Evolutionary conservation across 2,329 filamentous ascomycete genomes (phyloP).

Genomic region (Akanthomyces lecanii): DNA sequence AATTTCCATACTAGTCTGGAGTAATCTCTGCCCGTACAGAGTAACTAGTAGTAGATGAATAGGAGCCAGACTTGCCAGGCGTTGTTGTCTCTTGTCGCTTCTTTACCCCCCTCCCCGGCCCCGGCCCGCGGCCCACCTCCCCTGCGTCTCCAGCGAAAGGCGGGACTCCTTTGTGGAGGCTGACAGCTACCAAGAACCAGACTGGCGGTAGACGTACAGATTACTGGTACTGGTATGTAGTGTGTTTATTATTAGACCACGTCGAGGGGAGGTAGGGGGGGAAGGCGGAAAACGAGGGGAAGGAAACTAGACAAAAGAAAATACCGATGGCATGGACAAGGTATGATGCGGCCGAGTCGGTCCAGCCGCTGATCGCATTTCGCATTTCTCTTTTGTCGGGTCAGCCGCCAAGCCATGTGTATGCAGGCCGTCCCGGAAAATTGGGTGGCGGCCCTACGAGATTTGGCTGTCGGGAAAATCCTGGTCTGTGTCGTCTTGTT

Average conservation of each 20-base stretch:
- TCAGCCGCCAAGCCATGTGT: not conserved
- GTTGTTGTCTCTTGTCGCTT: conserved; percentile 14
- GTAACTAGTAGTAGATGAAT: not conserved
- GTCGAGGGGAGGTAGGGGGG: not conserved
- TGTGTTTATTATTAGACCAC: not conserved
- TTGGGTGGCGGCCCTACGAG: conserved; percentile 6
- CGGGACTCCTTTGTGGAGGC: not conserved
- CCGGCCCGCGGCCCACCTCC: not conserved
- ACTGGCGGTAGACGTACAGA: not conserved
- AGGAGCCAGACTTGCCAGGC: not conserved
- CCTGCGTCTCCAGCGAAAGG: not conserved
- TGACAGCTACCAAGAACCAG: not conserved
- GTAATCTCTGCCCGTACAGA: too few species aligned
- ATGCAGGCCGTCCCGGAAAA: not conserved
- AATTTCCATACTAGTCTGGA: not conserved
- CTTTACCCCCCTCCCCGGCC: not conserved
- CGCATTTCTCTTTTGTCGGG: not conserved
- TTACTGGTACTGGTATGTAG: too few species aligned
- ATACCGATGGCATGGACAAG: not conserved
- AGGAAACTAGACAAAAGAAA: not conserved
- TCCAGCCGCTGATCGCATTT: not conserved
- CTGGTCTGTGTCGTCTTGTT: not conserved
- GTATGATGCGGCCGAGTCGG: not conserved
- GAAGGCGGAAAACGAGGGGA: not conserved
- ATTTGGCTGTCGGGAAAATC: not conserved